Percentiles rank a stretch among this genome's conserved stretches.
These are phyloP conservation scores for Monilinia aucupariae DNA, from an alignment of 2,329 filamentous ascomycete genomes.

Conservation along the genomic window DNA sequence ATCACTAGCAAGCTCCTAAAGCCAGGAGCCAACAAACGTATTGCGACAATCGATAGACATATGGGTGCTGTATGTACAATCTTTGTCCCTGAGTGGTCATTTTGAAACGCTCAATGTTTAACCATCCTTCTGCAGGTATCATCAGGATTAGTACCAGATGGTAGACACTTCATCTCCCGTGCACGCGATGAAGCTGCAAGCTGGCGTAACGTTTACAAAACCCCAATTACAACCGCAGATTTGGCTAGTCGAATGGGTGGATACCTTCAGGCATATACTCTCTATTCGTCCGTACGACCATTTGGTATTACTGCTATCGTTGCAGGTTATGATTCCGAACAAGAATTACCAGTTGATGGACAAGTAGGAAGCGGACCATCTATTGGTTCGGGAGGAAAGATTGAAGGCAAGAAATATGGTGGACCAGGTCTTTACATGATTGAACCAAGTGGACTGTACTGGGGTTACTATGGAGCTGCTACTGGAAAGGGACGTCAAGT, in stretches of 20 bases:
- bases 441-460: constrained; percentile 93
- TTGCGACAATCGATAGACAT: constrained; percentile 90
- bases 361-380: constrained; percentile 79
- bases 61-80: constrained; percentile 71
- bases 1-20: constrained; percentile 93
- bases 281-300: constrained; percentile 92
- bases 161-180: constrained; percentile 88
- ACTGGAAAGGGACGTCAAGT: constrained; percentile 96
- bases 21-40: constrained; percentile 92
- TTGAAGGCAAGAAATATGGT: constrained; percentile 68
- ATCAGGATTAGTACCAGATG: constrained; percentile 90
- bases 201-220: constrained; percentile 93
- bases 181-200: constrained; percentile 87
- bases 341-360: constrained; percentile 79
- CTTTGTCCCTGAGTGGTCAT: background rate
- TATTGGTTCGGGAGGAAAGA: constrained; percentile 78
- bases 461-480: constrained; percentile 97
- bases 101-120: constrained; percentile 18
- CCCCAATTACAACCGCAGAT: constrained; percentile 81
- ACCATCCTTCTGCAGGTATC: constrained; percentile 61
- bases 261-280: constrained; percentile 94
- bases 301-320: constrained; percentile 96
- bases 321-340: constrained; percentile 87
- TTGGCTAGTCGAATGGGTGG: constrained; percentile 90
- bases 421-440: constrained; percentile 98